A percentile compares a stretch with the other conserved stretches of the same genome.
Conservation (phyloP, 2,329 filamentous ascomycete genomes). For the Ceratocystis albifundus region DNA sequence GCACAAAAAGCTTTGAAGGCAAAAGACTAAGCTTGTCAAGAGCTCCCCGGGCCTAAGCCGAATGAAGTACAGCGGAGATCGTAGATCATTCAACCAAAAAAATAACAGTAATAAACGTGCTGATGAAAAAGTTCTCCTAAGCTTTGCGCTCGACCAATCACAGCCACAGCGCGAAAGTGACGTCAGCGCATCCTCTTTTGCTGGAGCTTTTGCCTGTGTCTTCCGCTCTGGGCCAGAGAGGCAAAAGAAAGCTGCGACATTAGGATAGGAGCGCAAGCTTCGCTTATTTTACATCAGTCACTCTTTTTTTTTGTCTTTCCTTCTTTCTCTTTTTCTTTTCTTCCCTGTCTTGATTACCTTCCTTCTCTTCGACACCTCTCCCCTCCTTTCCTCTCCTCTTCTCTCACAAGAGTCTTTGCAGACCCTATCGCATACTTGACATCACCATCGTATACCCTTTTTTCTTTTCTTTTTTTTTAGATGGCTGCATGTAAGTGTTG, state of each 20-base stretch:
- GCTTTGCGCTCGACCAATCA: conserved; percentile 20
- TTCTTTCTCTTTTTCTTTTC: conserved; percentile 1
- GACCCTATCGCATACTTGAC: not conserved
- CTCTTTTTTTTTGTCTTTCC: not conserved
- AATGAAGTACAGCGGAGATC: not conserved
- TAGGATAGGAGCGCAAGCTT: not conserved
- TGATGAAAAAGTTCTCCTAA: not conserved
- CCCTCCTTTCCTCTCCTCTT: not conserved
- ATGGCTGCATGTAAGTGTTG: conserved; percentile 12
- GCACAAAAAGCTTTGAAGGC: not conserved
- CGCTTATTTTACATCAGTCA: conserved; percentile 6
- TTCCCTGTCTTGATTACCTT: not conserved
- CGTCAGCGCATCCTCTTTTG: not conserved
- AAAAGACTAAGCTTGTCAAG: not conserved
- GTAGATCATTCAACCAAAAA: not conserved
- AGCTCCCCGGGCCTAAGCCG: not conserved
- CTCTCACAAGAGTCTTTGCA: not conserved
- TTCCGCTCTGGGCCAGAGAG: conserved; percentile 11
- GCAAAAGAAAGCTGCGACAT: conserved; percentile 5
- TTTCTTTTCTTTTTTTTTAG: too few relatives aligned
- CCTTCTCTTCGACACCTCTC: not conserved
- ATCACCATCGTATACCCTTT: not conserved
- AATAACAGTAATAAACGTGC: not conserved
- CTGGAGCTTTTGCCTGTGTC: conserved; percentile 9
- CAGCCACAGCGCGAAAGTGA: not conserved